Base-by-base conservation (phyloP, 2,329 filamentous ascomycete species). In the Xenoacremonium recifei region DNA sequence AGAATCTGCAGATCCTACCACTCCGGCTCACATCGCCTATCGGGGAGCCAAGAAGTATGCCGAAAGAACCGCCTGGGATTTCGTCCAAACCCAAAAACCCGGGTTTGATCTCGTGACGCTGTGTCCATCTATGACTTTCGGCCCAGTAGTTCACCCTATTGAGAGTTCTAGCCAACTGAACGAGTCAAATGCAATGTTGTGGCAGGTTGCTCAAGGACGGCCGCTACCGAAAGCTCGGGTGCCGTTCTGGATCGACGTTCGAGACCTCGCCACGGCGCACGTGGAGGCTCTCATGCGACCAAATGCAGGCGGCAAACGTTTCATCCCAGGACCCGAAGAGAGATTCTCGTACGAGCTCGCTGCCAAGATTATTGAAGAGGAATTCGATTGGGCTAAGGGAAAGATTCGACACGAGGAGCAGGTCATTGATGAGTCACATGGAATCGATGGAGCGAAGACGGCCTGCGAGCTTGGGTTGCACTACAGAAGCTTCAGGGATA, bases 281-380 rank as follows among this genome's bases (percentile, higher is more conserved):
- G 64, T 72, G 1, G 62, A 67, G 32, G 69, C 72, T 2, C 50
- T 72, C 3, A 23, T 73, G 12, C 53, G 50, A 3, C 56, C 58
- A 0, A 63, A 64, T 3, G 67, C 56, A 1, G 64, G 62, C 0
- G 64, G 63, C 0, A 69, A 68, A 48, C 53, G 73, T 30, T 76
- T 65, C 44, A 58, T 65, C 2, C 60, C 66, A n/a, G 63, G 64
- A 1, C 61, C 68, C 0, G 63, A 68, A 0, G 68, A 76, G 48
- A 58, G 60, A 5, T 77, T 75, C 40, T 70, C 69, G 0, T 76
- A 75, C 48, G 66, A 60, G 0, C 42, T 69, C 11, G 73, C 69
- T 1, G 67, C 69, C 1, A 54, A 65, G 10, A 67, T 76, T 20
- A 68, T 76, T 19, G 50, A 48, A 1, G 61, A 64, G 3, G 57